phyloP scores from a whole-genome alignment of 257 asterid genomes.

The Solanum phureja region DNA sequence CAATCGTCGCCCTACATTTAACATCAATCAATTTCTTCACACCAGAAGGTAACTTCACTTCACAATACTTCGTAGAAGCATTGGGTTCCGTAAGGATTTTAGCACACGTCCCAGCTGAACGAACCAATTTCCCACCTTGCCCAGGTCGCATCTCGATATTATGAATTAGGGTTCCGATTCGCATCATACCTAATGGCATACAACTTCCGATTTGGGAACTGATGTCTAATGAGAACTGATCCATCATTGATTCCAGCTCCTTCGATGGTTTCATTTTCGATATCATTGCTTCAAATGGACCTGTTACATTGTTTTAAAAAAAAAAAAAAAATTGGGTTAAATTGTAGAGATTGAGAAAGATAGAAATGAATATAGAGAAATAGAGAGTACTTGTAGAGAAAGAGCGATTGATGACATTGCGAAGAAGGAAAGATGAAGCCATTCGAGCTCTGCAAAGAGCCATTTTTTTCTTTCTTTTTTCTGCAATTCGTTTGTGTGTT shows the following conservation, averaged over 20 bases:
- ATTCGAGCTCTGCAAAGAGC: background rate
- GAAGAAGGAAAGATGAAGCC: background rate
- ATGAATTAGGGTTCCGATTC: conserved; percentile 65
- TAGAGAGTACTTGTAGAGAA: background rate
- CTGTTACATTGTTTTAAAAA: background rate
- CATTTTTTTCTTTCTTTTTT: background rate
- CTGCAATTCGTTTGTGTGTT: background rate
- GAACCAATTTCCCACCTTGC: conserved; percentile 67
- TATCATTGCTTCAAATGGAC: background rate
- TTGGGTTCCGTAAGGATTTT: conserved; percentile 76
- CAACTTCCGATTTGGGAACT: conserved; percentile 51
- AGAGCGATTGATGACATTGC: background rate
- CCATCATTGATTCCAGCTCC: conserved; percentile 19
- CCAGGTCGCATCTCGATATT: conserved; percentile 93
- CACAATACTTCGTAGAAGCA: conserved; percentile 48
- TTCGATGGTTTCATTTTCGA: background rate
- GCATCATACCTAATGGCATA: conserved; percentile 54
- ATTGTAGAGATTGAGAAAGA: background rate
- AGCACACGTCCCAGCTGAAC: conserved; percentile 64
- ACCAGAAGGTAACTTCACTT: conserved; percentile 65
- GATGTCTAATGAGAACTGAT: conserved; percentile 36
- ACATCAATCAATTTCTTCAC: conserved; percentile 54
- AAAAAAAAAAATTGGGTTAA: background rate
- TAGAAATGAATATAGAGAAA: background rate
- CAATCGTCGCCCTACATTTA: conserved; percentile 62